phyloP scores from a whole-genome alignment of 352 stramenopile genomes.

The Achlya hypogyna region DNA sequence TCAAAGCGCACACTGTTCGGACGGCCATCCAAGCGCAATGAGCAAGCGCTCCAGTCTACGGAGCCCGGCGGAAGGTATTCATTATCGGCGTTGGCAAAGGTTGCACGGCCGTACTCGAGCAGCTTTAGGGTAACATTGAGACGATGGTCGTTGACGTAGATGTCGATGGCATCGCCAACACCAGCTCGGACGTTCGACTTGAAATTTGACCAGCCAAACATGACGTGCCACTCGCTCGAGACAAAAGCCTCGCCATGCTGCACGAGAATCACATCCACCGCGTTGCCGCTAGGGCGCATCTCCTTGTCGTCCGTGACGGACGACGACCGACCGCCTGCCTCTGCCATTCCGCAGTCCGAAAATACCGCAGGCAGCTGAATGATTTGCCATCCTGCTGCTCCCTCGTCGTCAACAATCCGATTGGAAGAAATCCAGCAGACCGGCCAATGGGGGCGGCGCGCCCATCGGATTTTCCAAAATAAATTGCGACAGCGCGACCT shows the following conservation, averaged over 20 bases:
- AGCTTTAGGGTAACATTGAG: constrained; percentile 3
- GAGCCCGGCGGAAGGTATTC: background rate
- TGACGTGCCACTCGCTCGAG: constrained; percentile 20
- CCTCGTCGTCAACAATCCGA: too few relatives aligned
- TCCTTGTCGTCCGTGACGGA: constrained; percentile 17
- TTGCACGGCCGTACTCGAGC: constrained; percentile 17
- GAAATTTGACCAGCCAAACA: constrained; percentile 18
- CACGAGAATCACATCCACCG: constrained; percentile 19
- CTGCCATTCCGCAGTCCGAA: too few relatives aligned
- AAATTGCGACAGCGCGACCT: too few relatives aligned
- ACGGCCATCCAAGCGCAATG: background rate
- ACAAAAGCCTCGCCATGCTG: background rate
- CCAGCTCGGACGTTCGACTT: constrained; percentile 18
- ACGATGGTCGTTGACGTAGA: constrained; percentile 18
- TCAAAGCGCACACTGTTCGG: constrained; percentile 50
- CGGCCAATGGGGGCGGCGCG: too few relatives aligned
- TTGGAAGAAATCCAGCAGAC: too few relatives aligned
- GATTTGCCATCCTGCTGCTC: too few relatives aligned
- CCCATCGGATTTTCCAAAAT: too few relatives aligned
- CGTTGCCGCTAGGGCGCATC: constrained; percentile 14
- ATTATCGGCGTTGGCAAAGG: background rate
- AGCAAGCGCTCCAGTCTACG: background rate
- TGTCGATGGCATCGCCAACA: constrained; percentile 18
- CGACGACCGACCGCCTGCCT: background rate
- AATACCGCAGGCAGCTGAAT: too few relatives aligned